Evolutionary conservation across 257 asterid species (phyloP), one percentile per base, ranked within the genome.

Genomic region (Plectranthus barbatus): DNA sequence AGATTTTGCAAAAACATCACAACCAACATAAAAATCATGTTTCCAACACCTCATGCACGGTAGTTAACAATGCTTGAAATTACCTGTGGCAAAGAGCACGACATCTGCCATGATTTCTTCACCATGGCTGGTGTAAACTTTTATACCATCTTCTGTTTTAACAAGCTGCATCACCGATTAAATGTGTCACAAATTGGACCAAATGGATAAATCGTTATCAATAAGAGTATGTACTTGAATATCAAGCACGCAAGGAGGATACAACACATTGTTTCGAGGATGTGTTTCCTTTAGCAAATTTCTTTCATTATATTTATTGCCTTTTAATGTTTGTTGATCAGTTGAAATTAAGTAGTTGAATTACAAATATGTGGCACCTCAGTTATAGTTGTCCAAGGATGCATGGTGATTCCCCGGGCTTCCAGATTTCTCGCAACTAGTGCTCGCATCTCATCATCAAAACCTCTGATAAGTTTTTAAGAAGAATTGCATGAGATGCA

Each of bases 41-140:
- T 7, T 1, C 29, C 52, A 15, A 26, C 34, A 21, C 56, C 40
- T 39, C 13, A 1, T 3, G 42, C 53, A 8, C 17, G 18, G 26
- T 36, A 18, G 18, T 66, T 14, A 46, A 24, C 14, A 45, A 61
- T 18, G 72, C 18, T 9, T 14, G 58, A 72, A 68, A 64, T 79
- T 85, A 93, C 99, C 99, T 13, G 97, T 93, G 67, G 99, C 99
- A 74, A 93, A 85, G 73, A 93, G 97, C 56, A 93, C 99, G 56
- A 73, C 96, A 66, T 93, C 99, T 9, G 95, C 94, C 67, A 69
- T 70, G 56, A 85, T 75, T 71, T 83, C 96, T 82, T 87, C 95
- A 26, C 97, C 95, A 39, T 80, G 94, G 68, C 85, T 95, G 4
- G 96, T 84, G 20, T 68, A 77, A 64, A 81, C 90, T 78, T 74